Evolutionary conservation across 495 filamentous ascomycete species (phyloP).

Genomic region (Xylaria grammica): DNA sequence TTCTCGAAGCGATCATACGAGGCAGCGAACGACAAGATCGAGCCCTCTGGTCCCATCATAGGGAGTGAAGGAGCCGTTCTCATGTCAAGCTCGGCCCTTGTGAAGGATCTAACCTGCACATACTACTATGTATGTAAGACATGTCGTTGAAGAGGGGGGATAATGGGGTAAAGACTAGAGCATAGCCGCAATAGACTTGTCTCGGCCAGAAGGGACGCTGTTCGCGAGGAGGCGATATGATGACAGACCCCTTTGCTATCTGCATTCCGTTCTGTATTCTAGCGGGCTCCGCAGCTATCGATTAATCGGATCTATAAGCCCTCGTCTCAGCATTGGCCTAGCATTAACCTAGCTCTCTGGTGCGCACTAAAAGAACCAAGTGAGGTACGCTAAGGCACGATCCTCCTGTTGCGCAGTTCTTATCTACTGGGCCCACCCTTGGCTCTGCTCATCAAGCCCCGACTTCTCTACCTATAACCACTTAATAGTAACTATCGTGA

Average conservation of each 20-base stretch:
- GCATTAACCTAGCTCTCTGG: slow-evolving; percentile 26
- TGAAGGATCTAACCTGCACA: not conserved
- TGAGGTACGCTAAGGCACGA: not conserved
- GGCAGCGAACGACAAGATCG: slow-evolving; percentile 10
- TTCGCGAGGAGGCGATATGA: not conserved
- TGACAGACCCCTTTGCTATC: not conserved
- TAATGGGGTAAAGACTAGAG: not conserved
- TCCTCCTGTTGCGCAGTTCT: slow-evolving; percentile 10
- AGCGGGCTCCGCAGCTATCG: slow-evolving; percentile 30
- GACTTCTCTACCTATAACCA: slow-evolving; percentile 32
- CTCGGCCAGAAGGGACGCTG: slow-evolving; percentile 10
- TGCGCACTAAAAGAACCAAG: not conserved
- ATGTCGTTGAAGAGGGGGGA: not conserved
- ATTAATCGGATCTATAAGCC: slow-evolving; percentile 25
- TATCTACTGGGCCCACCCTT: slow-evolving; percentile 28
- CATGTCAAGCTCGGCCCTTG: not conserved
- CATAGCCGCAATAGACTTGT: not conserved
- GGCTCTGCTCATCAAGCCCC: slow-evolving; percentile 32
- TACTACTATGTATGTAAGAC: not conserved
- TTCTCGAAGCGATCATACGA: slow-evolving; percentile 24
- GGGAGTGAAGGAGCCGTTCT: not conserved
- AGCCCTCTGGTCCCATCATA: not conserved
- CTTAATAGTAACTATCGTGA: slow-evolving; percentile 32
- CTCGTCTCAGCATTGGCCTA: slow-evolving; percentile 11
- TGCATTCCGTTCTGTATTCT: slow-evolving; percentile 35